phyloP scores from a whole-genome alignment of 2,329 filamentous ascomycete species.

The Fusarium pseudonygamai region DNA sequence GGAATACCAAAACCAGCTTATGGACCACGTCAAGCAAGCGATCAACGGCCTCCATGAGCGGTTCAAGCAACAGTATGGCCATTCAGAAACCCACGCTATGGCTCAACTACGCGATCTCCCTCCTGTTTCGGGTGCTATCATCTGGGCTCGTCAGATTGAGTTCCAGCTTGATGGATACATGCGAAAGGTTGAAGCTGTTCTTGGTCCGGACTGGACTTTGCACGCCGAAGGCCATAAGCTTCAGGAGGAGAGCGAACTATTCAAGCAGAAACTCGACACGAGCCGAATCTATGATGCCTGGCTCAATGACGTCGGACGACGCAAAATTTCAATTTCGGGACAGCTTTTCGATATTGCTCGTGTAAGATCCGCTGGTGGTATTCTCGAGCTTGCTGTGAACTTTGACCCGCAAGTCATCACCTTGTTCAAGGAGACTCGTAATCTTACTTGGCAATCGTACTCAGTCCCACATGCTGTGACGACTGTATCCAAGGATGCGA shows the following conservation, averaged over 20 bases:
- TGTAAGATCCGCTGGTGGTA: slow-evolving; percentile 89
- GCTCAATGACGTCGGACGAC: slow-evolving; percentile 87
- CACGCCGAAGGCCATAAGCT: slow-evolving; percentile 96
- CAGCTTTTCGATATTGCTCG: slow-evolving; percentile 90
- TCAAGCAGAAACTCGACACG: slow-evolving; percentile 96
- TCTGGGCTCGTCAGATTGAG: slow-evolving; percentile 98
- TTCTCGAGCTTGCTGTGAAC: slow-evolving; percentile 89
- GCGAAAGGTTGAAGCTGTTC: slow-evolving; percentile 98
- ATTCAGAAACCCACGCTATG: slow-evolving; percentile 98
- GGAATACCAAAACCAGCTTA: slow-evolving; percentile 97
- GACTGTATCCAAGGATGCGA: slow-evolving; percentile 98
- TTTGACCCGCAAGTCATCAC: slow-evolving; percentile 98
- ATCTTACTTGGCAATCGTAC: slow-evolving; percentile 94
- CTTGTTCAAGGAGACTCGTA: slow-evolving; percentile 97
- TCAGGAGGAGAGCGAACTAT: slow-evolving; percentile 88
- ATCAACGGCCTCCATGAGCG: slow-evolving; percentile 93
- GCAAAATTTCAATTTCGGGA: slow-evolving; percentile 91
- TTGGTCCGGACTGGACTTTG: slow-evolving; percentile 92
- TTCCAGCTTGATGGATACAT: slow-evolving; percentile 95
- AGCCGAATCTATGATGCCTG: slow-evolving; percentile 94
- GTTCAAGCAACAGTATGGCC: slow-evolving; percentile 98
- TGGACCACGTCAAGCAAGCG: slow-evolving; percentile 97
- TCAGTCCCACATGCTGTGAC: slow-evolving; percentile 93
- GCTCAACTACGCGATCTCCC: slow-evolving; percentile 95
- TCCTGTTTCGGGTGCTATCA: slow-evolving; percentile 95